These are phyloP conservation scores for Ailanthus altissimus DNA, from an alignment of 345 rosid genomes.

Conservation along the genomic window DNA sequence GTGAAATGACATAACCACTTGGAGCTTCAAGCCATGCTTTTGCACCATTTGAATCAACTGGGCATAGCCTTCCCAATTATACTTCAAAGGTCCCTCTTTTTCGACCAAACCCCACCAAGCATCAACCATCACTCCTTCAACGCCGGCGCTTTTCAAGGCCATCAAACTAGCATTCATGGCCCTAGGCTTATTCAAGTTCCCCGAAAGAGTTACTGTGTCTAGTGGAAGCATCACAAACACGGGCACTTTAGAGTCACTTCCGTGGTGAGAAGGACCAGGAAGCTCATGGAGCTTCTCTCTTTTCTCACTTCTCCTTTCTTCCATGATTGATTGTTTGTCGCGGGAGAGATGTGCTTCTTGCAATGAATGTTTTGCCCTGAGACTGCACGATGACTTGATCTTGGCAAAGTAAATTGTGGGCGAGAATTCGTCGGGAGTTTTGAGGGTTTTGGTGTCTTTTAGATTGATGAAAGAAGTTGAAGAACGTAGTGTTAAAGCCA, in stretches of 20 bases:
- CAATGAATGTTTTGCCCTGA: conserved; percentile 43
- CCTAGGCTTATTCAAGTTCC: conserved; percentile 73
- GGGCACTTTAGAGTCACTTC: conserved; percentile 58
- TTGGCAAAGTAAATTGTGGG: conserved; percentile 49
- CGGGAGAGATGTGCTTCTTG: conserved; percentile 38
- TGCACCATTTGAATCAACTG: conserved; percentile 87
- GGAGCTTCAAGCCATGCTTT: conserved; percentile 83
- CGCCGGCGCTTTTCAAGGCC: conserved; percentile 94
- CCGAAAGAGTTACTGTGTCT: conserved; percentile 67
- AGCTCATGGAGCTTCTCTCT: conserved; percentile 58
- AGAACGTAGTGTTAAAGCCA: conserved; percentile 73
- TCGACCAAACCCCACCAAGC: conserved; percentile 99
- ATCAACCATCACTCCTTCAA: conserved; percentile 97
- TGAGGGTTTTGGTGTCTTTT: conserved; percentile 54
- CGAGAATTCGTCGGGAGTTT: conserved; percentile 48
- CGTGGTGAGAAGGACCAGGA: conserved; percentile 45
- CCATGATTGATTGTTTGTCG: conserved; percentile 38
- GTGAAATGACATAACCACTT: conserved; percentile 95
- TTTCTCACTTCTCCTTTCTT: conserved; percentile 29
- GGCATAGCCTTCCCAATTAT: conserved; percentile 96
- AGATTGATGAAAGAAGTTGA: conserved; percentile 66
- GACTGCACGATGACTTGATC: conserved; percentile 50
- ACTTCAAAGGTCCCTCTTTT: conserved; percentile 89
- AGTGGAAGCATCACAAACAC: conserved; percentile 94
- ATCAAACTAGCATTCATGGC: conserved; percentile 90